Evolutionary conservation across 2,329 filamentous ascomycete genomes (phyloP).

Genomic region (Pseudocercospora eumusae): DNA sequence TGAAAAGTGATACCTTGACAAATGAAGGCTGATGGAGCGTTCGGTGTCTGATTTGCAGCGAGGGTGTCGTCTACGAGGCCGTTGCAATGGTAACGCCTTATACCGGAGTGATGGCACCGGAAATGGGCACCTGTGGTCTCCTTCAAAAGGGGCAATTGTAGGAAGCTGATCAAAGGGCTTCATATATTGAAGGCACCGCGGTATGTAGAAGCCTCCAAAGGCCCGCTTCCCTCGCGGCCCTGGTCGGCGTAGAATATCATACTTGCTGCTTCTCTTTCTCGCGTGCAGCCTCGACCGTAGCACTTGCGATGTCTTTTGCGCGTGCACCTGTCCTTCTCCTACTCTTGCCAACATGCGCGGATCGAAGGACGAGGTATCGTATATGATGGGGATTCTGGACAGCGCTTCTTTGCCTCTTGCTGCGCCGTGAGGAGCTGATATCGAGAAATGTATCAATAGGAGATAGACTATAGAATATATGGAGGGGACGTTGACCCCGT

Average conservation of each 20-base stretch:
- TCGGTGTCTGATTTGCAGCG: constrained; percentile 1
- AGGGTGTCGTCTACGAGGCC: background rate
- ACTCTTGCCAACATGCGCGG: constrained; percentile 76
- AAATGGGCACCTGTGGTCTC: background rate
- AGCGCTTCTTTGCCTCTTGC: constrained; percentile 72
- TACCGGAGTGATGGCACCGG: constrained; percentile 2
- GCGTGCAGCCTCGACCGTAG: constrained; percentile 32
- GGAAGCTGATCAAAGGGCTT: background rate
- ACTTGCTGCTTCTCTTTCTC: constrained; percentile 49
- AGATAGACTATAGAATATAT: constrained; percentile 67
- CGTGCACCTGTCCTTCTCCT: constrained; percentile 42
- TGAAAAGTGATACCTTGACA: constrained; percentile 10
- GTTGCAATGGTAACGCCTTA: constrained; percentile 7
- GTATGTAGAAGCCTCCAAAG: constrained; percentile 77
- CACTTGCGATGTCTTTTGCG: constrained; percentile 35
- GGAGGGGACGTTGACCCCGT: constrained; percentile 57
- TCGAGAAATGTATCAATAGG: constrained; percentile 67
- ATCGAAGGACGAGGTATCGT: constrained; percentile 84
- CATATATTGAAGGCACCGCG: constrained; percentile 52
- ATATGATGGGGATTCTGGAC: constrained; percentile 71
- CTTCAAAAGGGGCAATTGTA: constrained; percentile 3
- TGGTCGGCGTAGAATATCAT: too few species aligned
- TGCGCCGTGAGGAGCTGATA: constrained; percentile 68
- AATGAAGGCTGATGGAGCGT: background rate
- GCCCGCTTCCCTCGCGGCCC: constrained; percentile 69